Percentiles rank a stretch among this genome's conserved stretches.
Conservation (phyloP, 371 early-diverging fungal genomes). For the Gilbertella persicaria region DNA sequence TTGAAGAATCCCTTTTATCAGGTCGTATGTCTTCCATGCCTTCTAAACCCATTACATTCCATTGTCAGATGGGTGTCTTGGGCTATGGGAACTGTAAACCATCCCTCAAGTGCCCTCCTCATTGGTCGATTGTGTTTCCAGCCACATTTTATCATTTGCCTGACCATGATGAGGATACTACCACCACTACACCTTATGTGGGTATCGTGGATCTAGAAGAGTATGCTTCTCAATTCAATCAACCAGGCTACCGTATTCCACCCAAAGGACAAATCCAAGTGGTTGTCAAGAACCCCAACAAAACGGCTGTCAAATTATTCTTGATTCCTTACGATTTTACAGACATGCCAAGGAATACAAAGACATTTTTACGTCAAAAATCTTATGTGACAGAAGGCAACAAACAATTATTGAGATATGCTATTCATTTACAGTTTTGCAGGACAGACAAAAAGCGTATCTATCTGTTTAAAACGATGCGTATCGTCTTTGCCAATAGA, state of each 20-base stretch:
- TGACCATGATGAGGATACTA: constrained; percentile 15
- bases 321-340: constrained; percentile 80
- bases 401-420: constrained; percentile 56
- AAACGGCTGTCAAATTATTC: constrained; percentile 80
- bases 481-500: constrained; percentile 79
- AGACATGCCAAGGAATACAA: constrained; percentile 73
- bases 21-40: constrained; percentile 84
- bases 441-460: constrained; percentile 57
- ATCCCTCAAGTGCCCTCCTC: constrained; percentile 68
- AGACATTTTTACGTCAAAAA: constrained; percentile 85
- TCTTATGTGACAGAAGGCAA: constrained; percentile 41
- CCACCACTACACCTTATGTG: constrained; percentile 54
- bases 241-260: constrained; percentile 69
- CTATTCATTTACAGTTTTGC: constrained; percentile 76
- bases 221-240: not conserved
- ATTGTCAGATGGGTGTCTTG: constrained; percentile 75
- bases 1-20: constrained; percentile 81
- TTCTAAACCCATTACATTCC: constrained; percentile 73
- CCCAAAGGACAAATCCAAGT: constrained; percentile 81
- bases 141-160: constrained; percentile 74
- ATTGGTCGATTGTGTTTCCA: constrained; percentile 67
- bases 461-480: constrained; percentile 68
- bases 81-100: constrained; percentile 65
- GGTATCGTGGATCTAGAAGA: constrained; percentile 45
- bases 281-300: constrained; percentile 80